These are phyloP conservation scores for Epichloe baconii DNA, from an alignment of 2,329 filamentous ascomycete genomes.

Conservation along the genomic window DNA sequence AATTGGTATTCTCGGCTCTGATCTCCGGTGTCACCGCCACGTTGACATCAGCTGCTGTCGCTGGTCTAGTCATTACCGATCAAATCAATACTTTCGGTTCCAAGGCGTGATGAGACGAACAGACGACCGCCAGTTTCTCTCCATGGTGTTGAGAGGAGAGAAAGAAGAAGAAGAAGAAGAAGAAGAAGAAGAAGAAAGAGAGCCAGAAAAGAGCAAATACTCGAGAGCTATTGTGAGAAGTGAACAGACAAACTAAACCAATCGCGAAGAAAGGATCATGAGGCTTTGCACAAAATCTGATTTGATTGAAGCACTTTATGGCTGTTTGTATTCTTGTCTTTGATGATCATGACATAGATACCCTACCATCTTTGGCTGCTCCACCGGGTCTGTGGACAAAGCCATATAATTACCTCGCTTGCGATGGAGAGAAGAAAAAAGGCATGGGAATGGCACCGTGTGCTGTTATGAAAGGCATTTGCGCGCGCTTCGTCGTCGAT, in stretches of 20 bases:
- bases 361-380: background rate
- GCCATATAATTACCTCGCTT: background rate
- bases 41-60: conserved; percentile 64
- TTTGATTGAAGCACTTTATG: background rate
- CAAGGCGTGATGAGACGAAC: conserved; percentile 10
- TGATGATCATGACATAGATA: background rate
- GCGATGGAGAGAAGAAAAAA: background rate
- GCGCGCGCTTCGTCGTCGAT: no score
- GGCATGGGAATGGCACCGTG: background rate
- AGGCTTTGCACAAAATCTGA: background rate
- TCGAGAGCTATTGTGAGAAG: no score
- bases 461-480: background rate
- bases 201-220: background rate
- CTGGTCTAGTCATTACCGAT: conserved; percentile 58
- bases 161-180: no score
- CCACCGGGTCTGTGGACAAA: background rate
- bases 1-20: conserved; percentile 63
- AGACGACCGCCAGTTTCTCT: no score
- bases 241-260: no score
- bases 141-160: background rate
- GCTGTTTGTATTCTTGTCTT: background rate
- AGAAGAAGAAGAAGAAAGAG: no score
- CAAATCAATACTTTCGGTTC: conserved; percentile 15
- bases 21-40: conserved; percentile 68
- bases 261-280: no score